Percentiles rank a stretch among this genome's conserved stretches.
Conservation (phyloP, 2,329 filamentous ascomycete species). For the Akanthomyces muscarius region DNA sequence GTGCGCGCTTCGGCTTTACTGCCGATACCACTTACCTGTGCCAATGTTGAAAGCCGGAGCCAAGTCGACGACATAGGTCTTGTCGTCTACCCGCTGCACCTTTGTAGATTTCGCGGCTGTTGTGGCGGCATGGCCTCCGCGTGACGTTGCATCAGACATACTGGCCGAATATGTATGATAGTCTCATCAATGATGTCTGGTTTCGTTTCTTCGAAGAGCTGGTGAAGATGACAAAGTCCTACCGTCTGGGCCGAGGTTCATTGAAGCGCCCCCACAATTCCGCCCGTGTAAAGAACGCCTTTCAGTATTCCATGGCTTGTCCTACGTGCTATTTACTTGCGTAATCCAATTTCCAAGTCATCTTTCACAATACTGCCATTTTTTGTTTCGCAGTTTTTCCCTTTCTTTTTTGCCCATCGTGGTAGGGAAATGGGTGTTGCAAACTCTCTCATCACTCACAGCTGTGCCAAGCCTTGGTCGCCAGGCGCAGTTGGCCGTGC, state of each 20-base stretch:
- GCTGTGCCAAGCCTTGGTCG: too few relatives aligned
- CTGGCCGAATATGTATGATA: too few relatives aligned
- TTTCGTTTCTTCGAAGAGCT: not conserved
- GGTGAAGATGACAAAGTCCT: not conserved
- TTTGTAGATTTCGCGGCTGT: not conserved
- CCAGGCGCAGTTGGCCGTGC: too few relatives aligned
- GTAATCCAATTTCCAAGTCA: too few relatives aligned
- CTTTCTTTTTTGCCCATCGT: too few relatives aligned
- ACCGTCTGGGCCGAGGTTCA: not conserved
- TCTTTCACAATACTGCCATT: too few relatives aligned
- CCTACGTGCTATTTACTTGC: too few relatives aligned
- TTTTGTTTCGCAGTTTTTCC: too few relatives aligned
- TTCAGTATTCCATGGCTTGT: too few relatives aligned
- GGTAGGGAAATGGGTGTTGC: too few relatives aligned
- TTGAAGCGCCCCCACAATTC: not conserved
- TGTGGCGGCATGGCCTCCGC: not conserved
- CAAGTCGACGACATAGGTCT: conserved; percentile 13
- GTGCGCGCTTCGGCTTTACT: not conserved
- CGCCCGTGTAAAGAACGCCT: too few relatives aligned
- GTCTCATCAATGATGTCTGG: not conserved
- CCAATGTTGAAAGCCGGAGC: conserved; percentile 17
- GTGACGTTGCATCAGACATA: not conserved
- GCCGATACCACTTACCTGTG: not conserved
- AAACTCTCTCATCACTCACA: too few relatives aligned
- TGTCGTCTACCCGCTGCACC: not conserved